Evolutionary conservation across 2,329 filamentous ascomycete species (phyloP), one percentile per base, ranked within the genome.

Genomic region (Bipolaris bicolor): DNA sequence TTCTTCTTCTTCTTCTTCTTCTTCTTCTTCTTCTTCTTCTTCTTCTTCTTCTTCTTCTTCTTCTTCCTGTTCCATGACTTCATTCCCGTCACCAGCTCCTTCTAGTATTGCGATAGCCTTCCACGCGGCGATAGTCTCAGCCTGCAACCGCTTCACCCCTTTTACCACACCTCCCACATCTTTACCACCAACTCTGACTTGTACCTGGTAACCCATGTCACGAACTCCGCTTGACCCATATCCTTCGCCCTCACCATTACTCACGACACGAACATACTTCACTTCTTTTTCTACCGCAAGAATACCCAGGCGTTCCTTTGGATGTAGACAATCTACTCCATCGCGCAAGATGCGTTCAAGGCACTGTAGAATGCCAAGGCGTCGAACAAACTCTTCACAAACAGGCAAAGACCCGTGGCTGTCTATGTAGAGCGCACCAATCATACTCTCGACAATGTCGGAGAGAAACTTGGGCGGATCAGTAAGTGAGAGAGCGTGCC

Each of bases 351-450:
- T 78, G 2, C 87, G 82, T 0, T 84, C 77, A 56, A 96, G 74
- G 62, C 86, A 86, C 0, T 77, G 71, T 37, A 92, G 62, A 4
- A 97, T 80, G 0, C 91, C 91, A 3, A 92, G 77, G 0, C 79
- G 77, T 43, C 84, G 81, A 0, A 91, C 72, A 36, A 97, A 81
- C 0, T 51, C 68, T 48, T 83, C 79, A 66, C 91, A 96, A 0
- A 72, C 52, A 7, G 52, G 20, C 9, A 68, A 57, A 46, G 57
- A 61, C 18, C 65, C 66, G 7, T 50, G 58, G 4, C 63, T 90
- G 73, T 98, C 95, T 18, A 97, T 80, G 81, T 90, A 97, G 0
- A 97, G 82, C 0, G 92, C 93, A 0, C 91, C 94, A 0, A 98
- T 76, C 0, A 96, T 73, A 31, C 86, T 85, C 78, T 98, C 94